Evolutionary conservation across 192 early-diverging fungal genomes (phyloP), one percentile per base, ranked within the genome.

Genomic region (Entomortierella parvispora): DNA sequence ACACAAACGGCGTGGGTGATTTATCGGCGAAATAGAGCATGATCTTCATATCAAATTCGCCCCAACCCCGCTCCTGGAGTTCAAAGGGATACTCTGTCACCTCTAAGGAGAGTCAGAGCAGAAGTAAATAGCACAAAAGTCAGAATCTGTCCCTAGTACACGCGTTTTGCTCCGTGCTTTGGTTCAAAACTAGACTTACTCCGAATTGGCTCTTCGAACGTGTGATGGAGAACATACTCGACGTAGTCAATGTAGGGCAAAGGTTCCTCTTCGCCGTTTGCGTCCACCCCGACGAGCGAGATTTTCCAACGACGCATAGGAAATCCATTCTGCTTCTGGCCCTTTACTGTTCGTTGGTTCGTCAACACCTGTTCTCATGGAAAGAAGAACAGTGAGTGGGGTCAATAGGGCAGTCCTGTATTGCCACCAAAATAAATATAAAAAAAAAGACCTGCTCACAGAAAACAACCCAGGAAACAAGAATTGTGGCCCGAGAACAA

Each of bases 1-100:
- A 53, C 9, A 74, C 56, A 46, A 65, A 52, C 7, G 85, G 85
- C 17, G 64, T 22, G 7, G 66, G 49, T 12, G 69, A 44, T 22
- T 86, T 83, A 50, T 87, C 80, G 7, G 53, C 61, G 58, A 85
- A 88, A 55, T 85, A 68, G 10, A 88, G 48, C 50, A 68, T 71
- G 37, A 88, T 83, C 37, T 82, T 77, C 74, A 88, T 80, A 59
- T 88, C 87, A 63, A 88, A 88, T 62, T 86, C 87, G 10, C 87
- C 87, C 87, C 87, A 88, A 14, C 87, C 87, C 62, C 84, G 84
- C 59, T 88, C 87, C 46, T 76, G 63, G 8, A 88, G 69, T 15
- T 48, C 58, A 48, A 82, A 88, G 18, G 87, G 87, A 52, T 83
- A 78, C 32, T 79, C 80, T 54, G 63, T 71, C 33, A 80, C 52